Conservation (phyloP, 2,329 filamentous ascomycete species). For the Fusarium algeriense region DNA sequence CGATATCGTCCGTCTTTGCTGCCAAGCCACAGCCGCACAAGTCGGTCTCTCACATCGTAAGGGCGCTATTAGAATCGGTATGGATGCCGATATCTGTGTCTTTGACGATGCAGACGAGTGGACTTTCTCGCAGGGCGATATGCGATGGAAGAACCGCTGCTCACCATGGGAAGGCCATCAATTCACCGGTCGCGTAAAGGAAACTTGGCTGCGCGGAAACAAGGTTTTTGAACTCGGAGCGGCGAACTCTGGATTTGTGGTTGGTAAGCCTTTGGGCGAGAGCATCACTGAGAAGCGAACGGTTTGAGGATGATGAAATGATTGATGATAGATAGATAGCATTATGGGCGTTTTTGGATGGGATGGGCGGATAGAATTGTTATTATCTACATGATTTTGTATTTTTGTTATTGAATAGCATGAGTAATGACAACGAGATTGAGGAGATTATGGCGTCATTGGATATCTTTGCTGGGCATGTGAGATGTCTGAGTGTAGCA, state of each 20-base stretch:
- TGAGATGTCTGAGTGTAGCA: slow-evolving; percentile 14
- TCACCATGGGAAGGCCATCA: slow-evolving; percentile 88
- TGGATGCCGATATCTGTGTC: slow-evolving; percentile 91
- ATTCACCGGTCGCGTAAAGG: slow-evolving; percentile 81
- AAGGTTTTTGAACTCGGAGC: slow-evolving; percentile 79
- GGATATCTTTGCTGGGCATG: slow-evolving; percentile 13
- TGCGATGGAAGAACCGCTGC: slow-evolving; percentile 96
- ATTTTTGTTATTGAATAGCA: slow-evolving; percentile 5
- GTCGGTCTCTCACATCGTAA: slow-evolving; percentile 83
- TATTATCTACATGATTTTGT: slow-evolving; percentile 1
- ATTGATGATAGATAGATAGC: slow-evolving; percentile 11
- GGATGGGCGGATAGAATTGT: slow-evolving; percentile 2
- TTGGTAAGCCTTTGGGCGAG: slow-evolving; percentile 61
- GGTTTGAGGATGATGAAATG: not conserved
- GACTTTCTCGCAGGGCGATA: slow-evolving; percentile 78
- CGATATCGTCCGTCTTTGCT: slow-evolving; percentile 88
- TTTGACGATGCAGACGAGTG: slow-evolving; percentile 89
- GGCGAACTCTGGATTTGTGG: slow-evolving; percentile 62
- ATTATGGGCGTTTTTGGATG: slow-evolving; percentile 16
- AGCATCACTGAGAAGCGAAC: slow-evolving; percentile 71
- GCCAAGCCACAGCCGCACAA: slow-evolving; percentile 86
- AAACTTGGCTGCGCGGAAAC: slow-evolving; percentile 86
- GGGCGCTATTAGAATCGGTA: slow-evolving; percentile 82
- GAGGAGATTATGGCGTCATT: slow-evolving; percentile 34
- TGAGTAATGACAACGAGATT: slow-evolving; percentile 27